Conservation (phyloP, 352 stramenopile genomes). For the Globisporangium splendens region DNA sequence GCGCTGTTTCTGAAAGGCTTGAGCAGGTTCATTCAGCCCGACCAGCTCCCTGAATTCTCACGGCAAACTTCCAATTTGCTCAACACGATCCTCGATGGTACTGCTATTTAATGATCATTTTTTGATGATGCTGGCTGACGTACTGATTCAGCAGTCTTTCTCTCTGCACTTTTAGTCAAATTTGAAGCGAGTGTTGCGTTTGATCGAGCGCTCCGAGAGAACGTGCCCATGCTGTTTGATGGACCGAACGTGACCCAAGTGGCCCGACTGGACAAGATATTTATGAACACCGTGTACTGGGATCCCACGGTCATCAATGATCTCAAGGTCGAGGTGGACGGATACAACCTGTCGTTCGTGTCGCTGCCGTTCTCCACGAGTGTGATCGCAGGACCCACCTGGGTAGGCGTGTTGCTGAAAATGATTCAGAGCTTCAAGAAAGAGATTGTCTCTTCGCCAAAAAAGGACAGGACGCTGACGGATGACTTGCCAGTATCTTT, state of each 20-base stretch:
- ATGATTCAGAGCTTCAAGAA: conserved; percentile 46
- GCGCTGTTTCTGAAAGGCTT: conserved; percentile 38
- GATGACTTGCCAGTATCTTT: not conserved
- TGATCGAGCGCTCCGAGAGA: conserved; percentile 32
- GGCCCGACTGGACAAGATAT: conserved; percentile 33
- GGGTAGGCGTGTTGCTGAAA: conserved; percentile 50
- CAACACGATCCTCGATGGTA: conserved; percentile 35
- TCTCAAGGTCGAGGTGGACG: conserved; percentile 49
- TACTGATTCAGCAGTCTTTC: not conserved
- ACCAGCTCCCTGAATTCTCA: conserved; percentile 21
- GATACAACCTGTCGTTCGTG: conserved; percentile 53
- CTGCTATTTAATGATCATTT: not conserved
- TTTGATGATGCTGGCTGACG: not conserved
- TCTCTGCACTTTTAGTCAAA: conserved; percentile 19
- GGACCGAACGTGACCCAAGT: conserved; percentile 22
- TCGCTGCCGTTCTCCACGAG: conserved; percentile 21
- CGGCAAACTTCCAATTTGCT: conserved; percentile 30
- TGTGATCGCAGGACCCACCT: conserved; percentile 34
- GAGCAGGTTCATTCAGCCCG: conserved; percentile 21
- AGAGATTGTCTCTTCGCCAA: conserved; percentile 1
- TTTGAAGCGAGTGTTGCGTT: conserved; percentile 28
- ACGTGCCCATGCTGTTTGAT: conserved; percentile 49
- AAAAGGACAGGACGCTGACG: not conserved
- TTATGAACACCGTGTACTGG: conserved; percentile 28
- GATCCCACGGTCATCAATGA: conserved; percentile 43